Conservation (phyloP, 2,329 filamentous ascomycete genomes). For the Nectriaceae sp. region DNA sequence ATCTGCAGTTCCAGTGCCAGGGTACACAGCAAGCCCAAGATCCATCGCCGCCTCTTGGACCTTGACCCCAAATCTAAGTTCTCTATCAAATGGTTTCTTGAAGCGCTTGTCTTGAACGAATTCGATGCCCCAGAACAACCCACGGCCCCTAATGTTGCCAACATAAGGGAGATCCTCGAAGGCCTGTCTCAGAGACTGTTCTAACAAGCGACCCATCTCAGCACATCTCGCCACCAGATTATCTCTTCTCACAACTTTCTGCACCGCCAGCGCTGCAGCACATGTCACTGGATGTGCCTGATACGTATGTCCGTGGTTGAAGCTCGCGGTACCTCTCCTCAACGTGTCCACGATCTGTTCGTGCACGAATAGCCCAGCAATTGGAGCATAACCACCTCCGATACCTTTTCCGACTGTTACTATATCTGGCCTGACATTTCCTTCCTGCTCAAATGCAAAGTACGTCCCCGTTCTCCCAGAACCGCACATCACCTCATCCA, state of each 20-base stretch:
- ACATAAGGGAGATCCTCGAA: conserved; percentile 52
- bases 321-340: conserved; percentile 37
- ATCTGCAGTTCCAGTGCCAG: conserved; percentile 61
- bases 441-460: conserved; percentile 64
- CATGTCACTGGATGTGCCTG: conserved; percentile 63
- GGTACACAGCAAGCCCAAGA: conserved; percentile 55
- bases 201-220: conserved; percentile 52
- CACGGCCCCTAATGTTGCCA: conserved; percentile 61
- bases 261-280: conserved; percentile 63
- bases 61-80: conserved; percentile 25
- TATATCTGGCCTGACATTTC: conserved; percentile 59
- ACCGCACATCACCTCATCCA: conserved; percentile 79
- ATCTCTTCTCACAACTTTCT: conserved; percentile 58
- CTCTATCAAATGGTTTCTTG: conserved; percentile 37
- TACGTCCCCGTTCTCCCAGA: conserved; percentile 60
- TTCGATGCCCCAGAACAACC: conserved; percentile 52
- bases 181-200: conserved; percentile 41
- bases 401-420: conserved; percentile 68
- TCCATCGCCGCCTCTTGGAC: conserved; percentile 33
- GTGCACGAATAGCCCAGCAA: conserved; percentile 61
- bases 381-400: conserved; percentile 62
- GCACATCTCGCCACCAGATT: conserved; percentile 60
- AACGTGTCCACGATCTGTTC: conserved; percentile 49
- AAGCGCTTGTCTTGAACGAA: conserved; percentile 43
- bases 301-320: conserved; percentile 61